phyloP scores from a whole-genome alignment of 257 asterid species.

The Solanum virginianum region DNA sequence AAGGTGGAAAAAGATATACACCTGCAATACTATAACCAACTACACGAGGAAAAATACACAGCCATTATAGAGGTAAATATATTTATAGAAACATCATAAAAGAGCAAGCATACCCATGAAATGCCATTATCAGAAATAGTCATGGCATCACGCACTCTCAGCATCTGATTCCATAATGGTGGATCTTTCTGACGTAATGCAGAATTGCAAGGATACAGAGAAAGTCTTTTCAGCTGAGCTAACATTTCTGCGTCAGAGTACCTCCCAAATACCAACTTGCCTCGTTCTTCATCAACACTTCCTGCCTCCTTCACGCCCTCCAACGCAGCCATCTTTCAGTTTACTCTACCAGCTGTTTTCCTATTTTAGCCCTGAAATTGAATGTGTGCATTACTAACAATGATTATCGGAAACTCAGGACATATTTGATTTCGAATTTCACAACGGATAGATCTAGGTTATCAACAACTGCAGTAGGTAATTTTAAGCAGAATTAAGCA shows the following conservation, averaged over 20 bases:
- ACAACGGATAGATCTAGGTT: background rate
- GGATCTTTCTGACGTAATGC: conserved; percentile 18
- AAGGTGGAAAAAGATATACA: background rate
- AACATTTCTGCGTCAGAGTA: conserved; percentile 45
- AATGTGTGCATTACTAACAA: background rate
- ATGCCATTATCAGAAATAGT: conserved; percentile 27
- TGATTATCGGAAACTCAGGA: background rate
- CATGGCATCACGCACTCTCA: conserved; percentile 41
- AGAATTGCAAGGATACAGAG: conserved; percentile 47
- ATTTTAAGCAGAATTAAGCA: background rate
- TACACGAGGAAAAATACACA: background rate
- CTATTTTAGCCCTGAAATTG: conserved; percentile 19
- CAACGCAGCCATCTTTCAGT: conserved; percentile 30
- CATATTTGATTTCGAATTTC: background rate
- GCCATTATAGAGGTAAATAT: background rate
- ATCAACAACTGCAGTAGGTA: background rate
- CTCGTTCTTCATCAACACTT: conserved; percentile 6
- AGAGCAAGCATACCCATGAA: conserved; percentile 40
- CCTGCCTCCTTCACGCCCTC: conserved; percentile 9
- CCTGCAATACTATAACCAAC: background rate
- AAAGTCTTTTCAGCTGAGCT: conserved; percentile 39
- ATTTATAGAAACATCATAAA: background rate
- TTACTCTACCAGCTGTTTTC: background rate
- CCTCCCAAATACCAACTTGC: conserved; percentile 40
- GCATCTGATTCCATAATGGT: conserved; percentile 44